phyloP scores from a whole-genome alignment of 495 filamentous ascomycete species.

The Venustampulla echinocandica region DNA sequence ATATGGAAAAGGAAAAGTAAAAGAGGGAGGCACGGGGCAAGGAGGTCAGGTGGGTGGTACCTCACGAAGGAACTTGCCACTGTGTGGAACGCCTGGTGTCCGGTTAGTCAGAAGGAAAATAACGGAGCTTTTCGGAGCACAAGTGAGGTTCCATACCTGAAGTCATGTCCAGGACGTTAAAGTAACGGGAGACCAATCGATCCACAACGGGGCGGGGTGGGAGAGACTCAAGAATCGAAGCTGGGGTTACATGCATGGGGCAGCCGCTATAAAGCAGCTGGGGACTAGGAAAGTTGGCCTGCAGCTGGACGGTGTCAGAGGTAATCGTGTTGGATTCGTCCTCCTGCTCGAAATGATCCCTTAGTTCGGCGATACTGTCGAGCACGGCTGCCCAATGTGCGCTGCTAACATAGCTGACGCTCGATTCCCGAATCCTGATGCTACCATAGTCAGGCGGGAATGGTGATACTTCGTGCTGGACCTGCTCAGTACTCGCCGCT shows the following conservation, averaged over 20 bases:
- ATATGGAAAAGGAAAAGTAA: neutral
- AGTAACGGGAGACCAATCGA: conserved; percentile 21
- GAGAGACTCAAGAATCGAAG: conserved; percentile 18
- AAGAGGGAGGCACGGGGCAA: neutral
- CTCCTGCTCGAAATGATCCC: conserved; percentile 10
- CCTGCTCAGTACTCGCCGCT: conserved; percentile 21
- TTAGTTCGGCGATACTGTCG: no score
- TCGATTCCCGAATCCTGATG: no score
- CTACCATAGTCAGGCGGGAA: no score
- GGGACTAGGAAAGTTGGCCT: neutral
- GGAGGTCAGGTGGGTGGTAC: conserved; percentile 10
- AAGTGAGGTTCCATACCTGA: conserved; percentile 22
- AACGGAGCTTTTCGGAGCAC: conserved; percentile 8
- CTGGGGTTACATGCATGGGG: conserved; percentile 2
- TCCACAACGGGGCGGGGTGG: conserved; percentile 20
- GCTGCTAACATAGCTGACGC: no score
- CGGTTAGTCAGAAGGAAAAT: conserved; percentile 5
- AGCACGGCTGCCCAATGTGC: no score
- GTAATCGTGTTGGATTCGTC: neutral
- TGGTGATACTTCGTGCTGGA: no score
- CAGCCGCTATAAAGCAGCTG: conserved; percentile 19
- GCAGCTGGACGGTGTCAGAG: neutral
- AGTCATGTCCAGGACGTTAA: conserved; percentile 23
- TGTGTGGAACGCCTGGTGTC: conserved; percentile 25
- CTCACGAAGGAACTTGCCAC: conserved; percentile 27